Evolutionary conservation across 176 grass and related monocot species (phyloP).

Genomic region (Secale cereale): DNA sequence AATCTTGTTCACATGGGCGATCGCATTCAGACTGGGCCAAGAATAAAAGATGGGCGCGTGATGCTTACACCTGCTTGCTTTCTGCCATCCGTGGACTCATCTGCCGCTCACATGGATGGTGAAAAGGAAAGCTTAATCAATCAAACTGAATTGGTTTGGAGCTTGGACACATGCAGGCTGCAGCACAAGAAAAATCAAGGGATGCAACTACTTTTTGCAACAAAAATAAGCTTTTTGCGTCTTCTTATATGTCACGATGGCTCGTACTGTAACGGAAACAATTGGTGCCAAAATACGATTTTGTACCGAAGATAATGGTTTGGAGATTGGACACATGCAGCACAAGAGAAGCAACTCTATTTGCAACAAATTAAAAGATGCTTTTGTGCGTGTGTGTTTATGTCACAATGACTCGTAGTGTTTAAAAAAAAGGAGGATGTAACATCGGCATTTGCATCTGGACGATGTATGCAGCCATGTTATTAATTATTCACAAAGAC

Average conservation of each 20-base stretch:
- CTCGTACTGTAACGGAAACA: not conserved
- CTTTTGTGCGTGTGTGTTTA: too few relatives aligned
- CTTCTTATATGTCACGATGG: not conserved
- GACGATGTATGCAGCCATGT: too few relatives aligned
- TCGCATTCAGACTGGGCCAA: slow-evolving; percentile 15
- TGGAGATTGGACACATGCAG: too few relatives aligned
- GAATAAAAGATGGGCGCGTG: slow-evolving; percentile 42
- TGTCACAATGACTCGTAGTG: too few relatives aligned
- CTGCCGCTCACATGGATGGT: slow-evolving; percentile 12
- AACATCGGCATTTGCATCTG: too few relatives aligned
- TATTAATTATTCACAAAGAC: too few relatives aligned
- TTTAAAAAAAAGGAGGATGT: too few relatives aligned
- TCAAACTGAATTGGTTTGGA: too few relatives aligned
- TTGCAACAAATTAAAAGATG: too few relatives aligned
- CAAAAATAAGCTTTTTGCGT: not conserved
- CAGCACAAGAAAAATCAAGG: not conserved
- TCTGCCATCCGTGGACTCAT: slow-evolving; percentile 27
- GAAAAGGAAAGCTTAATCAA: not conserved
- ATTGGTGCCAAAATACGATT: too few relatives aligned
- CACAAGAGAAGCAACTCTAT: too few relatives aligned
- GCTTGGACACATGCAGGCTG: slow-evolving; percentile 9
- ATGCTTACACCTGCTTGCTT: slow-evolving; percentile 16
- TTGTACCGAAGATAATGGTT: too few relatives aligned
- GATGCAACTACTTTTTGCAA: not conserved
- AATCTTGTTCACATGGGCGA: slow-evolving; percentile 51